These are phyloP conservation scores for Penicillium roqueforti DNA, from an alignment of 495 filamentous ascomycete species.

Conservation along the genomic window DNA sequence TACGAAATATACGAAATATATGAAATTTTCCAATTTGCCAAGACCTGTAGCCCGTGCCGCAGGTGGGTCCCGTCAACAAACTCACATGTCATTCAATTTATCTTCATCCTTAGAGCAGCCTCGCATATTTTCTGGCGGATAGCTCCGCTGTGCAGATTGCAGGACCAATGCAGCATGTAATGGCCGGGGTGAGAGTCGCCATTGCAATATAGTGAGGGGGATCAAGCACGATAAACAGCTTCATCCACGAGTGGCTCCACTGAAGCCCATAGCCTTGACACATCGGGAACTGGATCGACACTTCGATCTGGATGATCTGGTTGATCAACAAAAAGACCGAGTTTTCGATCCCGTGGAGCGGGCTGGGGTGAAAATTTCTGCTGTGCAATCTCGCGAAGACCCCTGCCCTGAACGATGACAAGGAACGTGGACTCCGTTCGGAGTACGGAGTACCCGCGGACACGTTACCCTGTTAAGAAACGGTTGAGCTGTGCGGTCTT, in stretches of 20 bases:
- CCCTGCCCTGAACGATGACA: not conserved
- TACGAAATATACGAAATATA: not conserved
- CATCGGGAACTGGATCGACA: slow-evolving; percentile 9
- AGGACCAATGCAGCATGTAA: not conserved
- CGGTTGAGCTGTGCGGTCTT: not conserved
- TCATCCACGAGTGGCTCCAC: not conserved
- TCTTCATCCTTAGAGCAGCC: not conserved
- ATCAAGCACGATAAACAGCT: not conserved
- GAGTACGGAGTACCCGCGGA: not conserved
- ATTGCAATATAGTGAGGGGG: not conserved
- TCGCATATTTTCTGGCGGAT: not conserved
- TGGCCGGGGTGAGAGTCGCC: not conserved
- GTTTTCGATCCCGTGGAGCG: not conserved
- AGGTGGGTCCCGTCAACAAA: slow-evolving; percentile 4
- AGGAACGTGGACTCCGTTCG: not conserved
- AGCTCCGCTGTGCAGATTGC: not conserved
- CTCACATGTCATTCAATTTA: not conserved
- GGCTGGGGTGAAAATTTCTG: not conserved
- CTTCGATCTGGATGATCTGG: slow-evolving; percentile 6
- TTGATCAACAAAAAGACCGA: slow-evolving; percentile 5
- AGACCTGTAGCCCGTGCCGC: not conserved
- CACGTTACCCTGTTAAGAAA: not conserved
- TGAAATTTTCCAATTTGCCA: not conserved
- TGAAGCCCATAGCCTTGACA: not conserved
- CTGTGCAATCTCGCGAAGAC: not conserved